Evolutionary conservation across 1,284 basidiomycete genomes (phyloP).

Genomic region (Sporisorium graminicola): DNA sequence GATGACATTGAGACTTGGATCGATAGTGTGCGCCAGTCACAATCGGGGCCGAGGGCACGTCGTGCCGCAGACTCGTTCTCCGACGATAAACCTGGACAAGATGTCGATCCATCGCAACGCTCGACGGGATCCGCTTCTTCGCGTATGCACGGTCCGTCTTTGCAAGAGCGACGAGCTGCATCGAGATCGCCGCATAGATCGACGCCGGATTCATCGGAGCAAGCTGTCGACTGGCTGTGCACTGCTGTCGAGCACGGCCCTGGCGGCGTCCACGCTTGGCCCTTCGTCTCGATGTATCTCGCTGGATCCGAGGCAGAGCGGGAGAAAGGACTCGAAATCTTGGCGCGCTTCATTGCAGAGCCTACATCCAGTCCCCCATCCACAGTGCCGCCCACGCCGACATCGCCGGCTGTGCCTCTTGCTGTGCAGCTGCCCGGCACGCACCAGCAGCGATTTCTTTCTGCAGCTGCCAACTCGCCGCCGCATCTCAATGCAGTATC

Average conservation of each 20-base stretch:
- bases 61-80: not conserved
- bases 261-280: slow-evolving; percentile 68
- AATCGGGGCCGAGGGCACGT: slow-evolving; percentile 2
- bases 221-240: slow-evolving; percentile 46
- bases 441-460: slow-evolving; percentile 8
- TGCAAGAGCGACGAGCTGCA: slow-evolving; percentile 44
- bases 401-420: slow-evolving; percentile 9
- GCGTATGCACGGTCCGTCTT: slow-evolving; percentile 2
- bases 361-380: slow-evolving; percentile 22
- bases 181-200: slow-evolving; percentile 31
- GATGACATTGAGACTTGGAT: slow-evolving; percentile 65
- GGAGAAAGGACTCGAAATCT: slow-evolving; percentile 62
- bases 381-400: slow-evolving; percentile 25
- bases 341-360: slow-evolving; percentile 60
- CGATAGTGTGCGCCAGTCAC: slow-evolving; percentile 35
- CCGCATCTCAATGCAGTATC: slow-evolving; percentile 49
- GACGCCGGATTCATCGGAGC: slow-evolving; percentile 2
- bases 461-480: slow-evolving; percentile 25
- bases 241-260: slow-evolving; percentile 61
- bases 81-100: slow-evolving; percentile 41
- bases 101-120: slow-evolving; percentile 19
- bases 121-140: not conserved
- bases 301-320: slow-evolving; percentile 60
- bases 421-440: slow-evolving; percentile 21
- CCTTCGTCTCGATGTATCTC: slow-evolving; percentile 67